Base-by-base conservation (phyloP, 208 protist species). In the Crithidia sp. region DNA sequence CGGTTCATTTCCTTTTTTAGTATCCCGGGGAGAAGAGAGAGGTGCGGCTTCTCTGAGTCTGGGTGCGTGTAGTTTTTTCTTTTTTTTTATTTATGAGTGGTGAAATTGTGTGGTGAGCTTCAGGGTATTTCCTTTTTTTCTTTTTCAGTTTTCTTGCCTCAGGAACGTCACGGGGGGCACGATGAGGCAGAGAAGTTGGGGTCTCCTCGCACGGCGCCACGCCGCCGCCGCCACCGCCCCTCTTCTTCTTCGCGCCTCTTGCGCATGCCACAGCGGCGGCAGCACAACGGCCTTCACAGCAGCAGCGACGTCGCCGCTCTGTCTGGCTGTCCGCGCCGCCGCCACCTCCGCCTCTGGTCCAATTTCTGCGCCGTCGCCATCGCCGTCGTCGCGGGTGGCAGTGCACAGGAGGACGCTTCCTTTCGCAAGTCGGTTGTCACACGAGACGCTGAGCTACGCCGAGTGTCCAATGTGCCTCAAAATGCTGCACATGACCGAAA, bases 391-490 rank as follows among this genome's bases (percentile, higher is more conserved):
- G n/a, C 49, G 45, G 9, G 45, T 14, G 7, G 45, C 45, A 28
- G 28, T 28, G 28, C 28, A 28, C 28, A 28, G 28, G 28, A 28
- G 28, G 28, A 28, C 28, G 28, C 28, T 28, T 28, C 28, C 28
- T 28, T 28, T 28, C 28, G 28, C 28, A 28, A 28, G 0, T 28
- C 28, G 28, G 28, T 28, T 84, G 56, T 88, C 88, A 9, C 87
- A 91, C 71, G 86, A 90, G 64, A 83, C 76, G 12, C 72, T 97
- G 7, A 85, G 85, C 60, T 92, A 90, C 67, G 80, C 78, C 10
- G 73, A 69, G 7, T 96, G 92, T 61, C 90, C 90, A 5, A 53
- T 90, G 65, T 97, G 90, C 54, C 67, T 80, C 36, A 59, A 39
- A 5, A 43, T 67, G 7, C 65, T 77, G 7, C 88, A 97, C 73